Evolutionary conservation across 2,329 filamentous ascomycete species (phyloP).

Genomic region (Aspergillus flavus): DNA sequence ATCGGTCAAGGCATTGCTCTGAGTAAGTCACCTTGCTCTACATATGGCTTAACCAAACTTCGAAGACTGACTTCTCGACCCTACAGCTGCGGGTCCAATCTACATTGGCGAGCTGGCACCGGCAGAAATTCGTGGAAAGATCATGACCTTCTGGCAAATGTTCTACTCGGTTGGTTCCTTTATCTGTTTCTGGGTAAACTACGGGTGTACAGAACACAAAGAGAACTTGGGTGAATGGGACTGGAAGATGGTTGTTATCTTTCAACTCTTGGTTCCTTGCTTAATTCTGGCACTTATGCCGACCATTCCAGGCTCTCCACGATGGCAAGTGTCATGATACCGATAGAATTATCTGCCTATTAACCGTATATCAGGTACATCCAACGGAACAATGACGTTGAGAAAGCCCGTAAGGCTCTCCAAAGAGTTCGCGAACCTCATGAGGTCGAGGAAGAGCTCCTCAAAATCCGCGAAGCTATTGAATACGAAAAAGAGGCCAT

Average conservation of each 20-base stretch:
- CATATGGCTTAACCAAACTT: not conserved
- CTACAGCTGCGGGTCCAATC: constrained; percentile 63
- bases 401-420: constrained; percentile 62
- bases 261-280: constrained; percentile 69
- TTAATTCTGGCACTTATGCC: constrained; percentile 65
- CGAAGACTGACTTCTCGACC: not conserved
- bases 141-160: constrained; percentile 72
- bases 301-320: constrained; percentile 68
- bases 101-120: constrained; percentile 72
- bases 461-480: constrained; percentile 67
- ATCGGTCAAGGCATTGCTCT: constrained; percentile 70
- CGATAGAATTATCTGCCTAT: not conserved
- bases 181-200: constrained; percentile 69
- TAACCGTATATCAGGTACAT: constrained; percentile 43
- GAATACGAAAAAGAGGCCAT: constrained; percentile 73
- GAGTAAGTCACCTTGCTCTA: constrained; percentile 41
- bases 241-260: constrained; percentile 73
- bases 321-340: constrained; percentile 55
- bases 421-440: constrained; percentile 64
- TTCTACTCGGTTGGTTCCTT: constrained; percentile 68
- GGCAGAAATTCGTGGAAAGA: constrained; percentile 64
- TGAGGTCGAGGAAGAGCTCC: constrained; percentile 68
- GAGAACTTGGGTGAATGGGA: constrained; percentile 67
- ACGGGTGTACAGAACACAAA: constrained; percentile 60
- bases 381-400: constrained; percentile 61